Conservation (phyloP, 2,329 filamentous ascomycete genomes). For the Botrytis fabae region DNA sequence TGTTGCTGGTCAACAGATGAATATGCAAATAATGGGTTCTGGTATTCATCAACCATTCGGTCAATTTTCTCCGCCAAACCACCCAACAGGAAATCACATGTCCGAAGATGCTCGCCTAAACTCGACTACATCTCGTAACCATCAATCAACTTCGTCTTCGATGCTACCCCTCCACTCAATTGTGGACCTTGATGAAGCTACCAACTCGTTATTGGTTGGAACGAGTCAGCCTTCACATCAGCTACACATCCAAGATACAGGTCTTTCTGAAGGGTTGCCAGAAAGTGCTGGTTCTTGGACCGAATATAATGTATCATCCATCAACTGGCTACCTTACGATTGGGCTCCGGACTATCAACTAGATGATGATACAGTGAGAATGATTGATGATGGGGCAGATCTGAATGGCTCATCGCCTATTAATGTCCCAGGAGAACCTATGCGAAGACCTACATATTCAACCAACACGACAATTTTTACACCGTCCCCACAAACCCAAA, state of each 20-base stretch:
- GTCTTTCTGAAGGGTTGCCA: neutral
- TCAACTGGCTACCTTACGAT: conserved; percentile 36
- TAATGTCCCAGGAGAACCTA: neutral
- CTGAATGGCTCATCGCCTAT: conserved; percentile 20
- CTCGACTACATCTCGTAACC: neutral
- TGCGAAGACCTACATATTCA: neutral
- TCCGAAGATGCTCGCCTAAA: neutral
- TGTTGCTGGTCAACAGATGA: neutral
- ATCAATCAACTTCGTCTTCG: conserved; percentile 1
- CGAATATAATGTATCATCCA: conserved; percentile 31
- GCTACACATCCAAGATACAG: neutral
- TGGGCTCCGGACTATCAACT: conserved; percentile 30
- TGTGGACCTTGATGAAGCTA: neutral
- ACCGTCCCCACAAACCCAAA: conserved; percentile 14
- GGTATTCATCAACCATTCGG: neutral
- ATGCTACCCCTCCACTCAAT: neutral
- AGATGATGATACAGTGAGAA: neutral
- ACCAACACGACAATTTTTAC: neutral
- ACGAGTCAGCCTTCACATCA: neutral
- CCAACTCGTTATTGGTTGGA: neutral
- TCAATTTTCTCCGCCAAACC: neutral
- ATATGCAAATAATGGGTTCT: neutral
- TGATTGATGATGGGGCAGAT: neutral
- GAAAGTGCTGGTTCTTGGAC: conserved; percentile 26
- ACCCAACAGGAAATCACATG: neutral